Conservation (phyloP, 208 protist species). For the Strigomonas culicis region DNA sequence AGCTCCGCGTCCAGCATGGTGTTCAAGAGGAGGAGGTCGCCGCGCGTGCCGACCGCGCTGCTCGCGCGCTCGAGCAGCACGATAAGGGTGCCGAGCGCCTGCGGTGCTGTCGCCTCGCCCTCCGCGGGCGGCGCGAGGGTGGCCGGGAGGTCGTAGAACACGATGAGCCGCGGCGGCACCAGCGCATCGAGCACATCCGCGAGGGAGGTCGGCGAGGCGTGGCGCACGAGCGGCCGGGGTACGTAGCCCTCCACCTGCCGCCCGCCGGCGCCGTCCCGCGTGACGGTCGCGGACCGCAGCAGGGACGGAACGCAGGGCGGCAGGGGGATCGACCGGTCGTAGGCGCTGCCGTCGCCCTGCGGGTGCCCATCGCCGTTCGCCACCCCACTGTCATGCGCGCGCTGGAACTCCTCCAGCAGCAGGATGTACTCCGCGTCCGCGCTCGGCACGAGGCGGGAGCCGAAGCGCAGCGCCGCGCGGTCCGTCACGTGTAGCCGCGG, state of each 20-base stretch:
- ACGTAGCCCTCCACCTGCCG: too few species aligned
- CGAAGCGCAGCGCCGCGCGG: neutral
- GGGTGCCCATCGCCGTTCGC: too few species aligned
- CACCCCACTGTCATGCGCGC: too few species aligned
- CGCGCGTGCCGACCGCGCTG: conserved; percentile 23
- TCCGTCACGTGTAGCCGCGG: neutral
- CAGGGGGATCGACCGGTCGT: too few species aligned
- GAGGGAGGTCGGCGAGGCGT: conserved; percentile 1
- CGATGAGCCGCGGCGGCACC: conserved; percentile 33
- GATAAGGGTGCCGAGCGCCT: conserved; percentile 24
- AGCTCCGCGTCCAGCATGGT: conserved; percentile 20
- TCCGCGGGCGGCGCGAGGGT: neutral
- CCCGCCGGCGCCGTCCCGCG: too few species aligned
- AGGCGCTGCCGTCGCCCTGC: too few species aligned
- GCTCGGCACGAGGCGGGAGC: neutral
- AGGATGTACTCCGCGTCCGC: too few species aligned
- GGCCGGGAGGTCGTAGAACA: conserved; percentile 24
- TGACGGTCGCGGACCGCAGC: too few species aligned
- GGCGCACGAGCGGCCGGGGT: neutral
- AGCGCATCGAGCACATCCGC: conserved; percentile 25
- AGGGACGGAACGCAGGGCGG: too few species aligned
- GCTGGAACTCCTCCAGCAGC: too few species aligned
- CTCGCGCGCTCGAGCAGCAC: conserved; percentile 44
- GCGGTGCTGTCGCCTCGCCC: conserved; percentile 3
- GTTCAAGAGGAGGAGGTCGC: conserved; percentile 34